Evolutionary conservation across 2,329 filamentous ascomycete species (phyloP), one percentile per base, ranked within the genome.

Genomic region (Phyllosticta paracitricarpa): DNA sequence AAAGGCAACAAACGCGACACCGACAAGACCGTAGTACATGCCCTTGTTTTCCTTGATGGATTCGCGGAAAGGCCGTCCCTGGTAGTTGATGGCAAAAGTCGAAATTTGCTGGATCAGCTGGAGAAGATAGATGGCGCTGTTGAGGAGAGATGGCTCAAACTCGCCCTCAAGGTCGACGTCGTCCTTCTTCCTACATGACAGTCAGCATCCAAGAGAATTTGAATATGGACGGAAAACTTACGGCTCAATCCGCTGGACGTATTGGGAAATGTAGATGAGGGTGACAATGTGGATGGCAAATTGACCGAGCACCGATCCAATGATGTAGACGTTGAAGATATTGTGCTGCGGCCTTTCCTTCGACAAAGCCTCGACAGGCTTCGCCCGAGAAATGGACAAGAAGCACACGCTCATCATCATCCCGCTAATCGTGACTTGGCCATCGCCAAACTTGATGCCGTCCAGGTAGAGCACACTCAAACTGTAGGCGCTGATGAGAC

Each of bases 401-500:
- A 99, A 99, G 78, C 94, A 99, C 57, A 99, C 94, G 69, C 92
- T 97, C 94, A 99, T 97, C 74, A 99, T 87, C 89, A 99, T 97
- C 68, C 94, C 94, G 68, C 91, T 97, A 70, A 99, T 97, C 17
- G 94, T 99, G 67, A 97, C 94, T 77, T 99, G 94, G 3, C 92
- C 91, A 72, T 99, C 94, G 61, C 94, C 92, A 72, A 99, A 99
- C 79, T 99, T 99, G 82, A 99, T 99, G 65, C 94, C 94, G 70
- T 97, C 93, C 1, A 99, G 84, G 71, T 99, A 99, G 62, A 99
- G 82, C 19, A 99, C 94, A 74, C 89, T 95, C 72, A 99, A 78
- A 75, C 91, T 96, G 84, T 99, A 99, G 48, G 94, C 94, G 68
- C 90, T 96, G 73, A 99, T 99, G 68, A 99, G 81, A 73, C 94